These are phyloP conservation scores for Beauveria pseudobassiana DNA, from an alignment of 2,329 filamentous ascomycete genomes.

Conservation along the genomic window DNA sequence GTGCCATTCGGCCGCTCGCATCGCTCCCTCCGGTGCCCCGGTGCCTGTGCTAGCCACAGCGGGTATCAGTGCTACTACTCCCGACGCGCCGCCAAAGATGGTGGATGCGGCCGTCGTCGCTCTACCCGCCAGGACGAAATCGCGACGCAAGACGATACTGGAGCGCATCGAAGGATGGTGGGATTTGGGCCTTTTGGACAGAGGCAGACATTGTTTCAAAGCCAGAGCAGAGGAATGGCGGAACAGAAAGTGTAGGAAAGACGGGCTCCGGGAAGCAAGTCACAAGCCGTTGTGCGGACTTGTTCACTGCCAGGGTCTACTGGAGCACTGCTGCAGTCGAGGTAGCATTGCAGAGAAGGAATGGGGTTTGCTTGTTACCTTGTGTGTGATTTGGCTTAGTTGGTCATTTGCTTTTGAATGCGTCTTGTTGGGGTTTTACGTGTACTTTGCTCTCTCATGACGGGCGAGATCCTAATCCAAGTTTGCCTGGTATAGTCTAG, in stretches of 20 bases:
- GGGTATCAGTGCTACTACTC: neutral
- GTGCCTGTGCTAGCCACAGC: conserved; percentile 13
- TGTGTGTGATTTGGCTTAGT: neutral
- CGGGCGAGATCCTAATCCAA: neutral
- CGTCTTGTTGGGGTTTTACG: neutral
- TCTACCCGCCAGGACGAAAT: conserved; percentile 17
- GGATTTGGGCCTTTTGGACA: conserved; percentile 43
- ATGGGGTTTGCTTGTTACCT: neutral
- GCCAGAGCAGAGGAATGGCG: conserved; percentile 13
- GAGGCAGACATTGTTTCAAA: conserved; percentile 29
- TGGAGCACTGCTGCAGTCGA: neutral
- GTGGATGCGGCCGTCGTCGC: conserved; percentile 7
- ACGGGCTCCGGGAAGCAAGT: neutral
- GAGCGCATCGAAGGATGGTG: conserved; percentile 46
- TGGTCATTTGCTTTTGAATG: neutral
- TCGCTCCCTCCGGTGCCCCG: conserved; percentile 22
- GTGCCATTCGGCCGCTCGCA: conserved; percentile 16
- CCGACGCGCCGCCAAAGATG: conserved; percentile 2
- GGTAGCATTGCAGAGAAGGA: neutral
- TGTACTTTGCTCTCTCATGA: neutral
- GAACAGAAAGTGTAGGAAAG: conserved; percentile 4
- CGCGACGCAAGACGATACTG: conserved; percentile 39
- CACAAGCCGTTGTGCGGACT: neutral
- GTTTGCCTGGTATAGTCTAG: neutral
- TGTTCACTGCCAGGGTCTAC: neutral